These are phyloP conservation scores for Leccinum pachyderme DNA, from an alignment of 1,284 basidiomycete species.

Conservation along the genomic window DNA sequence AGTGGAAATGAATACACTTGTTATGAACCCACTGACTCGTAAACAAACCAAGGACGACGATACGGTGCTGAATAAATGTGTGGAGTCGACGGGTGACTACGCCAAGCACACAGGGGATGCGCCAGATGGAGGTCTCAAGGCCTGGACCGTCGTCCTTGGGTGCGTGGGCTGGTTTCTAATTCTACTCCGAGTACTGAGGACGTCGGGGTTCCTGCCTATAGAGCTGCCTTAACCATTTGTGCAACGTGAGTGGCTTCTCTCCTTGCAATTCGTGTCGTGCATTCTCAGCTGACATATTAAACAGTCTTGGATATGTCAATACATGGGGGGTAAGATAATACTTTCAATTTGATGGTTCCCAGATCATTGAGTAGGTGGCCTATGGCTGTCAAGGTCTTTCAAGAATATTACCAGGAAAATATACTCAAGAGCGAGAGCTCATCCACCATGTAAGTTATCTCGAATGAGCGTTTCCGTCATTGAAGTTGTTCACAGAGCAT, in stretches of 20 bases:
- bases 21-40: too few species aligned
- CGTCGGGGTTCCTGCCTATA: background rate
- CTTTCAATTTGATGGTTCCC: background rate
- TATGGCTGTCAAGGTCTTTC: slow-evolving; percentile 21
- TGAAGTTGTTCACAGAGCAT: slow-evolving; percentile 28
- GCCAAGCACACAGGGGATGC: too few species aligned
- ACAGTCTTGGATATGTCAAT: slow-evolving; percentile 29
- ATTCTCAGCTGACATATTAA: background rate
- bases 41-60: too few species aligned
- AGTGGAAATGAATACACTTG: too few species aligned
- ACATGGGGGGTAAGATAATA: slow-evolving; percentile 28
- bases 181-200: too few species aligned
- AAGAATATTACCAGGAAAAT: slow-evolving; percentile 36
- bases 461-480: background rate
- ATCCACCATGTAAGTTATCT: slow-evolving; percentile 29
- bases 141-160: too few species aligned
- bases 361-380: slow-evolving; percentile 7
- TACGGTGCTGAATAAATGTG: too few species aligned
- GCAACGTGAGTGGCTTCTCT: slow-evolving; percentile 8
- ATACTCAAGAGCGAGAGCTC: slow-evolving; percentile 23
- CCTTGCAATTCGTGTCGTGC: background rate
- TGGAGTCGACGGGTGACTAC: too few species aligned
- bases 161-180: too few species aligned
- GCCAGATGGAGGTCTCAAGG: too few species aligned
- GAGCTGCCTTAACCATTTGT: slow-evolving; percentile 21